Evolutionary conservation across 83 land plant species (phyloP), one percentile per base, ranked within the genome.

Genomic region (Isoetes engelmannii): DNA sequence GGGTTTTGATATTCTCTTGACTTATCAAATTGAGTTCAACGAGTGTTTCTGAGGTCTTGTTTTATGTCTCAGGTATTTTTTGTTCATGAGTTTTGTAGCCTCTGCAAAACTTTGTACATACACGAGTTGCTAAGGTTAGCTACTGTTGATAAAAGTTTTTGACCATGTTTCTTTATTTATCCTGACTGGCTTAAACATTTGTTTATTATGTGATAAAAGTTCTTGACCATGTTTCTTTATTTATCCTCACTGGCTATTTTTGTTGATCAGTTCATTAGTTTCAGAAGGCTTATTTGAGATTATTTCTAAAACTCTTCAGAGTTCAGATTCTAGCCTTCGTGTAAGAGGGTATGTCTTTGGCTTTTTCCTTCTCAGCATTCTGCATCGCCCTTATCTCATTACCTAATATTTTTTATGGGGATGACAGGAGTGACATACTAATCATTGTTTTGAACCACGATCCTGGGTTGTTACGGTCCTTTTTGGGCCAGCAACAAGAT

Each of bases 281-380:
- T 78, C 61, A 67, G 88, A 92, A 79, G 97, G 97, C 12, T 75
- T 92, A 44, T 87, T 89, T 81, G 95, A 89, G 58, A 77, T 92
- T 21, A 76, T 89, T 45, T 75, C 83, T 47, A 84, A 78, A 62
- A 74, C 79, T 65, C 72, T 92, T 68, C 78, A 85, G 65, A 85
- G 86, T 77, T 63, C 73, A 46, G 97, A 92, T 69, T 84, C 79
- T 57, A 77, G 77, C 62, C 86, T 92, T 77, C 84, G 87, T 4
- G 77, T 87, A 44, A 86, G 83, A 71, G 95, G 89, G 97, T 92
- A 85, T 67, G 21, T 57, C 41, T 37, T 28, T 28, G 37, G 37
- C 37, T 28, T 28, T 28, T 28, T 28, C 37, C 37, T 28, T 28
- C 2, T 28, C 37, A 28, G 37, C 37, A 28, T 28, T 28, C 37